Conservation (phyloP, 345 rosid genomes). For the Erysimum cheiranthoides region DNA sequence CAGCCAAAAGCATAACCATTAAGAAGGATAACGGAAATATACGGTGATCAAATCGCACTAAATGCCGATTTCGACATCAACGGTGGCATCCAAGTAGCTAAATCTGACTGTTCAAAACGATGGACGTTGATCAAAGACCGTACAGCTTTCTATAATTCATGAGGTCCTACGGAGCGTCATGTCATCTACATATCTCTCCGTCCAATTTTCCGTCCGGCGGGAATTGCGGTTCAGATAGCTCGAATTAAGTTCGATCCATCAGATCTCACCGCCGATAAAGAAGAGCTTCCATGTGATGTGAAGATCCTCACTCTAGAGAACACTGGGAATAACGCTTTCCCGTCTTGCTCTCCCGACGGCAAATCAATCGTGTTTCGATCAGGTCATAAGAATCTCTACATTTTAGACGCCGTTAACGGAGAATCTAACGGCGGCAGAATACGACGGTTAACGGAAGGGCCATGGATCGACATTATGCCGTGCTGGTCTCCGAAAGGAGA, state of each 20-base stretch:
- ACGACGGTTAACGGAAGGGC: constrained; percentile 70
- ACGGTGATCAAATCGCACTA: constrained; percentile 62
- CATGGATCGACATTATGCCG: constrained; percentile 92
- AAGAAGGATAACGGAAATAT: constrained; percentile 36
- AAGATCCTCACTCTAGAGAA: constrained; percentile 73
- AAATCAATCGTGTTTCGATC: constrained; percentile 74
- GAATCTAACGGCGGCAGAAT: constrained; percentile 58
- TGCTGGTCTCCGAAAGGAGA: constrained; percentile 82
- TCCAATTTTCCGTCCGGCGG: constrained; percentile 66
- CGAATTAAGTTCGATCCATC: constrained; percentile 59
- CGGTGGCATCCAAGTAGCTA: constrained; percentile 60
- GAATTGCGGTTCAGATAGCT: constrained; percentile 76
- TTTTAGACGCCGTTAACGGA: constrained; percentile 67
- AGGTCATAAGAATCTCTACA: constrained; percentile 71
- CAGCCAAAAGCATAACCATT: constrained; percentile 2
- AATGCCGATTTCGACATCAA: constrained; percentile 52
- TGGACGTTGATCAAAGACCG: constrained; percentile 74
- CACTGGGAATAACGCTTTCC: constrained; percentile 88
- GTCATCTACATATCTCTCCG: constrained; percentile 79
- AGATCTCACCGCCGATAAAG: constrained; percentile 47
- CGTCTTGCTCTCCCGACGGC: constrained; percentile 88
- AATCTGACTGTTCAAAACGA: constrained; percentile 77
- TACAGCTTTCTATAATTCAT: constrained; percentile 74
- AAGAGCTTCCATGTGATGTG: constrained; percentile 60
- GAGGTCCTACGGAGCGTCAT: constrained; percentile 78